phyloP scores from a whole-genome alignment of 208 protist species.

The Polymyxa betae region DNA sequence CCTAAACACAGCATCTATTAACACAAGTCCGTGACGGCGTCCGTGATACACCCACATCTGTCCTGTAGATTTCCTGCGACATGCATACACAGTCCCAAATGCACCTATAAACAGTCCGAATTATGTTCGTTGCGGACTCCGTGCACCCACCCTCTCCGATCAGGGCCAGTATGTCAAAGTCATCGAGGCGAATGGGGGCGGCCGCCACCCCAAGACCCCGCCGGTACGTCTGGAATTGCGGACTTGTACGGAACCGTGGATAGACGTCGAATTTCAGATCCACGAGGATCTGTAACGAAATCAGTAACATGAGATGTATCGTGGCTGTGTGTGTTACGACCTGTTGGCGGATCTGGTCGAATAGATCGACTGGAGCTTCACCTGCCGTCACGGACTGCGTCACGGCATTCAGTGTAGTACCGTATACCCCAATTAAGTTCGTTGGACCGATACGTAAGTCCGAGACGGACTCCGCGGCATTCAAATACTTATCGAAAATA shows the following conservation, averaged over 20 bases:
- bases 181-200: not conserved
- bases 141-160: slow-evolving; percentile 53
- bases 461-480: not conserved
- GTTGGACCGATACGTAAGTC: not conserved
- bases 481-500: too few species aligned
- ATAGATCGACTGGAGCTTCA: not conserved
- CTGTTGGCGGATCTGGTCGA: not conserved
- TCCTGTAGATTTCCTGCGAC: slow-evolving; percentile 59
- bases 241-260: slow-evolving; percentile 41
- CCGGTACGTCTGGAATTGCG: slow-evolving; percentile 36
- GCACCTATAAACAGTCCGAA: too few species aligned
- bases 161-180: slow-evolving; percentile 52
- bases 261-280: slow-evolving; percentile 52
- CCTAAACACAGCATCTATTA: not conserved
- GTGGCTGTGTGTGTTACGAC: not conserved
- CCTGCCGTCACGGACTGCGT: not conserved
- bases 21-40: too few species aligned
- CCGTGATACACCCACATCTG: slow-evolving; percentile 13
- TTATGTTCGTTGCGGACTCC: too few species aligned
- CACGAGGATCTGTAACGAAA: not conserved
- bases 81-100: slow-evolving; percentile 54
- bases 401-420: not conserved
- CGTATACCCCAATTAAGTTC: not conserved
- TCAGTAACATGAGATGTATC: not conserved
- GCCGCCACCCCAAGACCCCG: not conserved